Conservation (phyloP, 768 basidiomycete genomes). For the Hygrocybe punicea region DNA sequence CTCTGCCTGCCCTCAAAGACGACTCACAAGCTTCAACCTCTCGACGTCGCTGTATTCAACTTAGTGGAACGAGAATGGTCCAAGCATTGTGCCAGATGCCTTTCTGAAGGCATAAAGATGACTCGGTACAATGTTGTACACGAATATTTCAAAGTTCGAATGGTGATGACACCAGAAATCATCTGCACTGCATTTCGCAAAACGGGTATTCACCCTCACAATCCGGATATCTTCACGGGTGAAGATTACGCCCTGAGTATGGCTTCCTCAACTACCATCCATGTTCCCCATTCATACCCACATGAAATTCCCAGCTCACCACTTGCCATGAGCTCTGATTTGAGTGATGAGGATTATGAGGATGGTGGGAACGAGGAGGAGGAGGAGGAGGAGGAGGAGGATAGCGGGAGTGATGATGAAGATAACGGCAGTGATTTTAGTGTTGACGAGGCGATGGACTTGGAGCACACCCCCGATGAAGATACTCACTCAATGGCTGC, state of each 20-base stretch:
- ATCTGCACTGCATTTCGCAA: constrained; percentile 21
- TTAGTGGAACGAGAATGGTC: background rate
- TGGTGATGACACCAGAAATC: constrained; percentile 5
- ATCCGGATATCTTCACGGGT: constrained; percentile 19
- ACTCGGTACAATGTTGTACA: constrained; percentile 22
- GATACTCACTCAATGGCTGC: no score
- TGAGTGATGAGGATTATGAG: constrained; percentile 10
- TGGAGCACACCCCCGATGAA: no score
- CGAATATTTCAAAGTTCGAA: constrained; percentile 28
- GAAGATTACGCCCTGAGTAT: constrained; percentile 23
- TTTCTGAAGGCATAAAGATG: constrained; percentile 16
- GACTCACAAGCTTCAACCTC: constrained; percentile 37
- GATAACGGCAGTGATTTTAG: no score
- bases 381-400: no score
- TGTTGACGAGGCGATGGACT: no score
- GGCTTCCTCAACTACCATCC: constrained; percentile 9
- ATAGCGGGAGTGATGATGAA: no score
- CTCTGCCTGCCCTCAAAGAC: constrained; percentile 34
- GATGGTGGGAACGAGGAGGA: background rate
- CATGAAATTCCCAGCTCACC: constrained; percentile 11
- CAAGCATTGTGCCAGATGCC: background rate
- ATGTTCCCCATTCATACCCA: constrained; percentile 11
- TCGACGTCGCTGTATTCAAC: constrained; percentile 36
- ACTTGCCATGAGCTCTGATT: constrained; percentile 14
- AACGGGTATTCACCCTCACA: constrained; percentile 21